These are phyloP conservation scores for Coelastrella sp. DNA, from an alignment of 139 green algal species.

Conservation along the genomic window DNA sequence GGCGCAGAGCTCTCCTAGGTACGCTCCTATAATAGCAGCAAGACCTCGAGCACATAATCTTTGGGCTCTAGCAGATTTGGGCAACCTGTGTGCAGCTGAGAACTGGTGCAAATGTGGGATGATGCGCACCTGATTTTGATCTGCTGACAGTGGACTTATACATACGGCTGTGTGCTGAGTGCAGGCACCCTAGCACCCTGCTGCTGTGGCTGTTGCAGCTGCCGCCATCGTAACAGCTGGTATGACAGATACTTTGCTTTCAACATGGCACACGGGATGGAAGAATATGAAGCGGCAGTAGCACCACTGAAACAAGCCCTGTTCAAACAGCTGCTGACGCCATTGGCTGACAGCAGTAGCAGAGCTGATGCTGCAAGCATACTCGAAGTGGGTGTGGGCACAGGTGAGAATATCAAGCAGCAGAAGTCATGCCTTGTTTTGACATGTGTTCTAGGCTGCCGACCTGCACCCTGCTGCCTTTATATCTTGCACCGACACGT, in stretches of 20 bases:
- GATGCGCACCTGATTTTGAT: too few relatives aligned
- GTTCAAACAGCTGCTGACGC: slow-evolving; percentile 48
- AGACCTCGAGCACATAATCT: background rate
- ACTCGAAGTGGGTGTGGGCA: slow-evolving; percentile 22
- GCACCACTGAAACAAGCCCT: slow-evolving; percentile 56
- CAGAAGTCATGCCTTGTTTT: background rate
- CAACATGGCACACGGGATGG: slow-evolving; percentile 32
- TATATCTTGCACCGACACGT: too few relatives aligned
- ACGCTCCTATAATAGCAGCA: background rate
- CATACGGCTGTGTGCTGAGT: background rate
- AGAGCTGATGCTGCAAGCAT: background rate
- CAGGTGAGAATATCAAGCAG: background rate
- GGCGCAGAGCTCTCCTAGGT: slow-evolving; percentile 17
- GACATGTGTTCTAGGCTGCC: background rate
- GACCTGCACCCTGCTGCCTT: background rate
- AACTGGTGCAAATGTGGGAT: too few relatives aligned
- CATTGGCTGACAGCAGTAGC: slow-evolving; percentile 17
- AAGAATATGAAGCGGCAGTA: slow-evolving; percentile 61
- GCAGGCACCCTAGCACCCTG: slow-evolving; percentile 6
- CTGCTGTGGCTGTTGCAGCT: slow-evolving; percentile 8
- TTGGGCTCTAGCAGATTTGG: background rate
- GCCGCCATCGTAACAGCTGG: background rate
- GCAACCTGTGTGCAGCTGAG: too few relatives aligned
- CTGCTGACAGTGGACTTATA: background rate
- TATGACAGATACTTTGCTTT: slow-evolving; percentile 33